Percentiles rank a stretch among this genome's conserved stretches.
phyloP scores from a whole-genome alignment of 1,284 basidiomycete genomes.

The Xerocomus alliaceus region DNA sequence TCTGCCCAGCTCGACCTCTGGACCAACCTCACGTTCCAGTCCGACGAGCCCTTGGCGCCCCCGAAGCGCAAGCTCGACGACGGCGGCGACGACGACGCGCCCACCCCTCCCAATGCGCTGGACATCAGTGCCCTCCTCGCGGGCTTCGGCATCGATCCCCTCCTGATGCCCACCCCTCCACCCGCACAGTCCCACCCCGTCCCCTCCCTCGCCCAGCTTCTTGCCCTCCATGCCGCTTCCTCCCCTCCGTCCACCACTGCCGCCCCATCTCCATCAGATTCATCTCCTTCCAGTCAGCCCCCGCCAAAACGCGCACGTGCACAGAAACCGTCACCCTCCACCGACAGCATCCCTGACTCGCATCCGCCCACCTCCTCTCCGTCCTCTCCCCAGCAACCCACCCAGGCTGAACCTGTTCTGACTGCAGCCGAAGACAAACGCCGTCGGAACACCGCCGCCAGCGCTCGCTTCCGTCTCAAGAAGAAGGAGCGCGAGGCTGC shows the following conservation, averaged over 20 bases:
- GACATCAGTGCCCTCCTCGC: constrained; percentile 66
- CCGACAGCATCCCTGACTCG: constrained; percentile 53
- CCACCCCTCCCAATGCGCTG: constrained; percentile 43
- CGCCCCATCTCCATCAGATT: constrained; percentile 8
- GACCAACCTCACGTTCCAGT: constrained; percentile 82
- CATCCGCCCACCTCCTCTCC: constrained; percentile 25
- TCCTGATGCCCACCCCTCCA: constrained; percentile 42
- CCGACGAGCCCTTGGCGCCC: constrained; percentile 63
- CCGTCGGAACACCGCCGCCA: constrained; percentile 93
- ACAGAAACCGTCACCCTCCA: constrained; percentile 20
- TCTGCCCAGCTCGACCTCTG: constrained; percentile 82
- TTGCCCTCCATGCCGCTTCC: constrained; percentile 59
- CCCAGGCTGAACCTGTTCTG: constrained; percentile 41
- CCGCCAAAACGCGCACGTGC: constrained; percentile 34
- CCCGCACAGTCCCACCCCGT: constrained; percentile 31
- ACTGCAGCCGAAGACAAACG: constrained; percentile 87
- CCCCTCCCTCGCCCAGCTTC: constrained; percentile 69
- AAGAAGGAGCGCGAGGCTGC: constrained; percentile 98
- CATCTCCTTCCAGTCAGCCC: constrained; percentile 18
- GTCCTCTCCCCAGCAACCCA: constrained; percentile 39
- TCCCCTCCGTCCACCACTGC: constrained; percentile 29
- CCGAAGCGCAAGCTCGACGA: constrained; percentile 37
- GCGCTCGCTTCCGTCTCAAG: constrained; percentile 96
- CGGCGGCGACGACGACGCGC: constrained; percentile 56
- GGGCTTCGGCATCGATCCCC: constrained; percentile 68